Conservation (phyloP, 2,329 filamentous ascomycete species). For the Colletotrichum sp. region DNA sequence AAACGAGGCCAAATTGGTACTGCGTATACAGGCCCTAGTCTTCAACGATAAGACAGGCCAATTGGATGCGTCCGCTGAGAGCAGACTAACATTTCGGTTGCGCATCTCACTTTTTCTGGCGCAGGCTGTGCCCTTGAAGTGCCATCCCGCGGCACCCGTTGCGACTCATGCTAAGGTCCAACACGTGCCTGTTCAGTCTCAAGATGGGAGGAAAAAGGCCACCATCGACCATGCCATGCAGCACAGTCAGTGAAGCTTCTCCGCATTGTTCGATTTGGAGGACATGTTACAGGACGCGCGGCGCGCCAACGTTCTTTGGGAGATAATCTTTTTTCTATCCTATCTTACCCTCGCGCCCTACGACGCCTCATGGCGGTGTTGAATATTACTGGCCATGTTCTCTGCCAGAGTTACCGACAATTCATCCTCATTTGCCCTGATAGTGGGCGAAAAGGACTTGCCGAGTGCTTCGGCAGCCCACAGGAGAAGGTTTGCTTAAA, state of each 20-base stretch:
- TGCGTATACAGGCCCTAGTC: neutral
- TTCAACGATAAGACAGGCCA: neutral
- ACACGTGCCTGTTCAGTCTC: neutral
- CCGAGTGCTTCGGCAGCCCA: neutral
- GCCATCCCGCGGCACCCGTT: neutral
- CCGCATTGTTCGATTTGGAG: neutral
- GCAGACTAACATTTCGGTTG: neutral
- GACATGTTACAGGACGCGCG: neutral
- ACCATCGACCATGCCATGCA: neutral
- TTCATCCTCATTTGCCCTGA: neutral
- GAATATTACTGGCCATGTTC: neutral
- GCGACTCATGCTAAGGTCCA: neutral
- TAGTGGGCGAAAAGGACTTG: neutral
- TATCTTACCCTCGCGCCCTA: neutral
- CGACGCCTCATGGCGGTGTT: neutral
- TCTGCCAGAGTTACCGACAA: neutral
- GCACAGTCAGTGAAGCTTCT: neutral
- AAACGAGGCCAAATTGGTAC: neutral
- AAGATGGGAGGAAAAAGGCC: neutral
- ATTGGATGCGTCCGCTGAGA: neutral
- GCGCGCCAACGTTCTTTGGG: neutral
- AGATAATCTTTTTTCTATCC: neutral
- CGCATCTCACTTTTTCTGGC: neutral
- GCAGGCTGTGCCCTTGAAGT: neutral
- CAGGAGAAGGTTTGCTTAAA: neutral